Evolutionary conservation across 805 yeast species (phyloP).

Genomic region (Scheffersomyces coipomensis): DNA sequence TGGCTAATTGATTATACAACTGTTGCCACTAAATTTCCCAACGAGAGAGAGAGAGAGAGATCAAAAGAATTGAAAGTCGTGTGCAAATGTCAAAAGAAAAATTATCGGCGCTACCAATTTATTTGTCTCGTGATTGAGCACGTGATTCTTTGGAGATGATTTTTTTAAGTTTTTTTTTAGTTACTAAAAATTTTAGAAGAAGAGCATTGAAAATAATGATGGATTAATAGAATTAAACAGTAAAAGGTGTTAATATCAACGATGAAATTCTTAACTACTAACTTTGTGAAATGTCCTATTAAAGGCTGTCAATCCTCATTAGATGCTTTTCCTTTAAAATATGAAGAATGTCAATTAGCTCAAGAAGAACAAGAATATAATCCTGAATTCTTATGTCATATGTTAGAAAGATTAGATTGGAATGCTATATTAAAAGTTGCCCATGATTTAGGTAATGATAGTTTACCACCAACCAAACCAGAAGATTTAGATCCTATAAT

Average conservation of each 20-base stretch:
- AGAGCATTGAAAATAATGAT: too few relatives aligned
- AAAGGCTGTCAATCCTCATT: conserved; percentile 72
- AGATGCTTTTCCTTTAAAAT: conserved; percentile 79
- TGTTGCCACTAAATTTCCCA: too few relatives aligned
- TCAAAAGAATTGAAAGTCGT: conserved; percentile 3
- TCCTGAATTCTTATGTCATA: conserved; percentile 72
- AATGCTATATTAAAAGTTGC: conserved; percentile 77
- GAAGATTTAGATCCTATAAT: conserved; percentile 50
- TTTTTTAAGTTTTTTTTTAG: not conserved
- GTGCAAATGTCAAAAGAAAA: too few relatives aligned
- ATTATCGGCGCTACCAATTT: too few relatives aligned
- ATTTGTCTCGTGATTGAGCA: not conserved
- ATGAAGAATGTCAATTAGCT: conserved; percentile 63
- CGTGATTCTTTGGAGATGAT: not conserved
- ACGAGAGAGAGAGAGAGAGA: too few relatives aligned
- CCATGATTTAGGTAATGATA: conserved; percentile 57
- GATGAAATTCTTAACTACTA: conserved; percentile 95
- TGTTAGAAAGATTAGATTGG: conserved; percentile 88
- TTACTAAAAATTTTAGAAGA: conserved; percentile 1
- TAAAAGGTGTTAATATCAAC: too few relatives aligned
- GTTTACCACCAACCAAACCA: conserved; percentile 64
- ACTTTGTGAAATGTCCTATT: conserved; percentile 92
- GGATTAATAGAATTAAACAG: too few relatives aligned
- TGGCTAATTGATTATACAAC: too few relatives aligned
- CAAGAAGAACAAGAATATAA: conserved; percentile 81